Conservation (phyloP, 495 filamentous ascomycete species). For the Penicillium cosmopolitanum region DNA sequence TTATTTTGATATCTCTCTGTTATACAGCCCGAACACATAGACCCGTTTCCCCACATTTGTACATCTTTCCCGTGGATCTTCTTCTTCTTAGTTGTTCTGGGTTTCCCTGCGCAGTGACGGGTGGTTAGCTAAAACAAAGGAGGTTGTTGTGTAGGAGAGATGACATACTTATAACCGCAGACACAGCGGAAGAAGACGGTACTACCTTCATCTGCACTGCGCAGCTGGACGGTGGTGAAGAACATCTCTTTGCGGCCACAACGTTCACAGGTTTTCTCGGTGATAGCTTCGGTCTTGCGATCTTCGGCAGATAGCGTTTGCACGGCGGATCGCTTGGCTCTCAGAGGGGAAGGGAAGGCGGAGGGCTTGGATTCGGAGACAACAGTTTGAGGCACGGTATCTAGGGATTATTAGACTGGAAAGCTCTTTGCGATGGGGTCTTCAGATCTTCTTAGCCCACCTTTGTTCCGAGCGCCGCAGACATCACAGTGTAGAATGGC, state of each 20-base stretch:
- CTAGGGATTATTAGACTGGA: constrained; percentile 43
- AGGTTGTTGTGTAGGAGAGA: neutral
- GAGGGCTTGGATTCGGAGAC: constrained; percentile 83
- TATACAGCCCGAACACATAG: constrained; percentile 36
- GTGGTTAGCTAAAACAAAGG: constrained; percentile 22
- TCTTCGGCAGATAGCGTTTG: constrained; percentile 81
- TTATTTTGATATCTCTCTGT: constrained; percentile 36
- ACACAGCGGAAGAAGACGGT: constrained; percentile 88
- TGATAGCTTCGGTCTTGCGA: constrained; percentile 74
- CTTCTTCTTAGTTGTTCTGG: constrained; percentile 40
- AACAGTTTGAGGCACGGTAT: constrained; percentile 77
- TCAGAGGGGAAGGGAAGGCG: constrained; percentile 84
- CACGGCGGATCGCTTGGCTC: constrained; percentile 81
- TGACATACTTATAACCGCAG: constrained; percentile 78
- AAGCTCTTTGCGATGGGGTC: neutral
- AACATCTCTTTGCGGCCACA: constrained; percentile 84
- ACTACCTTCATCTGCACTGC: constrained; percentile 92
- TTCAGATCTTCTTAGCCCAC: constrained; percentile 43
- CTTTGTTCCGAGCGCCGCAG: constrained; percentile 82
- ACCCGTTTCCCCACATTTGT: constrained; percentile 27
- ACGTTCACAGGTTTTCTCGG: constrained; percentile 71
- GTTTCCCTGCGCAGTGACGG: constrained; percentile 38
- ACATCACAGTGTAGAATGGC: constrained; percentile 79
- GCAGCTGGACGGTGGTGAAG: constrained; percentile 82
- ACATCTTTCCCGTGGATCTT: constrained; percentile 20